Percentiles rank a stretch among this genome's conserved stretches.
Evolutionary conservation across 2,329 filamentous ascomycete species (phyloP).

Genomic region (Ophiostoma himal-ulmi): DNA sequence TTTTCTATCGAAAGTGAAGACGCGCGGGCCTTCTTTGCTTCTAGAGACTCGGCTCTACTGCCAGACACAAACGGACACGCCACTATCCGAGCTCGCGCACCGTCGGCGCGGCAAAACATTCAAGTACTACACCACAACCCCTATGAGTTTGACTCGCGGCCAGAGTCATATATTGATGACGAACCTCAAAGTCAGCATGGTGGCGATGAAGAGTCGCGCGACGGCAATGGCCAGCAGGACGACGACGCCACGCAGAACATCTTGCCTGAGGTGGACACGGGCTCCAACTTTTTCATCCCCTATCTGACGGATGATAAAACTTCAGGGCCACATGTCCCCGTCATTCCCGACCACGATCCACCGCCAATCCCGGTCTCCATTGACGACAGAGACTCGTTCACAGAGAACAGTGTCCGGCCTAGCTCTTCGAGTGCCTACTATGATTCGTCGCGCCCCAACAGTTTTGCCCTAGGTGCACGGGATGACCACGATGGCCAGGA

Average conservation of each 20-base stretch:
- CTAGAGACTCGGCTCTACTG: constrained; percentile 14
- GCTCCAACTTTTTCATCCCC: constrained; percentile 46
- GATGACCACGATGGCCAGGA: constrained; percentile 36
- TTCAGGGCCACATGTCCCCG: constrained; percentile 25
- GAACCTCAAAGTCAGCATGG: background rate
- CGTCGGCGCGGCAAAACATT: background rate
- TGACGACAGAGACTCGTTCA: constrained; percentile 28
- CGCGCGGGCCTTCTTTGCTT: constrained; percentile 30
- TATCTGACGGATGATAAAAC: constrained; percentile 37
- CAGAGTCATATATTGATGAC: constrained; percentile 26
- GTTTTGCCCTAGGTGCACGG: constrained; percentile 38
- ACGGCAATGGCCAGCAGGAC: background rate
- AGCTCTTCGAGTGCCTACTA: constrained; percentile 39
- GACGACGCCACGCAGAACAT: constrained; percentile 29
- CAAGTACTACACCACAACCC: constrained; percentile 13
- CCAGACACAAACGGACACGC: constrained; percentile 17
- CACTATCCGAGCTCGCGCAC: constrained; percentile 16
- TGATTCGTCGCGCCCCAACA: constrained; percentile 39
- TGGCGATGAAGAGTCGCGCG: constrained; percentile 22
- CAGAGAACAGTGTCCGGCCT: constrained; percentile 31
- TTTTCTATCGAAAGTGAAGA: constrained; percentile 52
- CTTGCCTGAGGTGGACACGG: constrained; percentile 48
- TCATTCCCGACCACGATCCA: constrained; percentile 45
- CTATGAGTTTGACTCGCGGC: constrained; percentile 29
- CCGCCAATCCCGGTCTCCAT: constrained; percentile 41